A percentile compares a stretch with the other conserved stretches of the same genome.
Evolutionary conservation across 768 basidiomycete species (phyloP).

Genomic region (Mrakia gelida): DNA sequence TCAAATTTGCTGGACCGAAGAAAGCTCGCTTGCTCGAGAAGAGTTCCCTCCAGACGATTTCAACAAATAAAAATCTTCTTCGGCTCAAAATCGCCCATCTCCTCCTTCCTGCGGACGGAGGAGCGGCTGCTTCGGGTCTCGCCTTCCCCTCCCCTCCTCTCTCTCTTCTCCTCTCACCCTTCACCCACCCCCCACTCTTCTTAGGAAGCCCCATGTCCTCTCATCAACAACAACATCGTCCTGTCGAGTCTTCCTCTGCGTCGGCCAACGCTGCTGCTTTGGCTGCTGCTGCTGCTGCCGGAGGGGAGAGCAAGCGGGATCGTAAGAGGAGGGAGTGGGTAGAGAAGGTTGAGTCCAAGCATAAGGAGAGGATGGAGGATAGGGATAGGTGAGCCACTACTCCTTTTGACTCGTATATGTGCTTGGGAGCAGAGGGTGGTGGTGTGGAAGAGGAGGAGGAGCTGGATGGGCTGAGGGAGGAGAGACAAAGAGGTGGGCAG

Average conservation of each 20-base stretch:
- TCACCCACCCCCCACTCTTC: neutral
- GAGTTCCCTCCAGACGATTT: too few relatives aligned
- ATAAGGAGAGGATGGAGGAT: constrained; percentile 45
- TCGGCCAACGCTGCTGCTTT: neutral
- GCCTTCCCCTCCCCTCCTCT: too few relatives aligned
- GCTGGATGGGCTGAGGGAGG: neutral
- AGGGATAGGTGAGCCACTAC: constrained; percentile 43
- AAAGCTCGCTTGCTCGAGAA: too few relatives aligned
- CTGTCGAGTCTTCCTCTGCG: neutral
- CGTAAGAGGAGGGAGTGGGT: constrained; percentile 48
- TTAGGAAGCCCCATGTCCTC: neutral
- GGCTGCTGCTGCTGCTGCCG: constrained; percentile 1
- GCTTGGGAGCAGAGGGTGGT: neutral
- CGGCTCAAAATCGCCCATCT: too few relatives aligned
- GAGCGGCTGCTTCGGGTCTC: too few relatives aligned
- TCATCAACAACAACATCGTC: neutral
- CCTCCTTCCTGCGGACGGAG: too few relatives aligned
- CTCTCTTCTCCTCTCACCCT: too few relatives aligned
- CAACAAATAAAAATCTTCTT: too few relatives aligned
- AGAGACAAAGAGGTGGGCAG: neutral
- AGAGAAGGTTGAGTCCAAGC: constrained; percentile 48
- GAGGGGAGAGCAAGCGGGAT: constrained; percentile 43
- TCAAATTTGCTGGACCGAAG: neutral
- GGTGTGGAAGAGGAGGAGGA: neutral
- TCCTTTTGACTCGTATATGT: constrained; percentile 34